Percentiles rank a stretch among this genome's conserved stretches.
phyloP scores from a whole-genome alignment of 2,329 filamentous ascomycete genomes.

The Thelonectria rubi region DNA sequence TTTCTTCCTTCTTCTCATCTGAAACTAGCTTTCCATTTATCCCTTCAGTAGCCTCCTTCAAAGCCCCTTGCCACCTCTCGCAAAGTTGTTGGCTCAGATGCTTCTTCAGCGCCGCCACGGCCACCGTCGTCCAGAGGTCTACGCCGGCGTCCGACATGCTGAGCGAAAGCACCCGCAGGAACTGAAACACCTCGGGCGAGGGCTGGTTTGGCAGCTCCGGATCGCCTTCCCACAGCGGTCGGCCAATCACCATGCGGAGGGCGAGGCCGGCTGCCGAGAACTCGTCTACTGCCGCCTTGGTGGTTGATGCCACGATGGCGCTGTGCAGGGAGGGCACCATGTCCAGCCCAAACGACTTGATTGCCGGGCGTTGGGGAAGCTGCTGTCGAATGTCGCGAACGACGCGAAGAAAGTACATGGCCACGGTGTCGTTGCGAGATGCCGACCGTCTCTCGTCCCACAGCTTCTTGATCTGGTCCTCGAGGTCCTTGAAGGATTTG shows the following conservation, averaged over 20 bases:
- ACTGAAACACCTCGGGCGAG: constrained; percentile 76
- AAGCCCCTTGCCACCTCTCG: constrained; percentile 56
- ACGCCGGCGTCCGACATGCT: constrained; percentile 76
- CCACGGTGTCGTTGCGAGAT: constrained; percentile 60
- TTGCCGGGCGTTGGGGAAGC: constrained; percentile 62
- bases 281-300: constrained; percentile 58
- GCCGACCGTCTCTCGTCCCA: constrained; percentile 58
- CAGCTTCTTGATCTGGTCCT: constrained; percentile 61
- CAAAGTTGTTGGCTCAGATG: constrained; percentile 61
- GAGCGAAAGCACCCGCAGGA: constrained; percentile 71
- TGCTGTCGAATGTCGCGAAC: constrained; percentile 77
- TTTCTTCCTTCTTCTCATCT: constrained; percentile 25
- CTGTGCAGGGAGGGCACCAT: constrained; percentile 72
- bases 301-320: constrained; percentile 64
- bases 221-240: constrained; percentile 81
- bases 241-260: constrained; percentile 63
- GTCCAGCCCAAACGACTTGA: constrained; percentile 66
- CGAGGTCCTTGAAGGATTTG: constrained; percentile 66
- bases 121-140: constrained; percentile 82
- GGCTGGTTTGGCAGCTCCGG: constrained; percentile 81
- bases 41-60: constrained; percentile 46
- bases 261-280: constrained; percentile 55
- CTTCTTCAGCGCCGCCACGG: constrained; percentile 71
- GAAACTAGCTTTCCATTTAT: background rate
- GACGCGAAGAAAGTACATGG: constrained; percentile 76